phyloP scores from a whole-genome alignment of 176 grass and related monocot genomes.

The Oryza nivara region DNA sequence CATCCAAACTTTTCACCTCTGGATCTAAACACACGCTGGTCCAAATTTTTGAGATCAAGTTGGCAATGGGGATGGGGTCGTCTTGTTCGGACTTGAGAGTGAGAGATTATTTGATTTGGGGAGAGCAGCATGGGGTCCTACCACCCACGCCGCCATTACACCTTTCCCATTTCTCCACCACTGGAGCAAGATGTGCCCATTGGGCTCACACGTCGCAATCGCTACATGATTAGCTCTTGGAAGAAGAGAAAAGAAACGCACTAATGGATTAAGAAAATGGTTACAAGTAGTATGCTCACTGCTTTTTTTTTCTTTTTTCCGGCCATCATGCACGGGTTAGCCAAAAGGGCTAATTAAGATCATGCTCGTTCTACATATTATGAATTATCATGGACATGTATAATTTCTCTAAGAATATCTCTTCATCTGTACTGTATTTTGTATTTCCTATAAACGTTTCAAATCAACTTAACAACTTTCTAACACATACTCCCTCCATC shows the following conservation, averaged over 20 bases:
- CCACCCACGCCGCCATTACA: slow-evolving; percentile 23
- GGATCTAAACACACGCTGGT: neutral
- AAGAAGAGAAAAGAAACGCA: neutral
- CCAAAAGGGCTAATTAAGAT: no score
- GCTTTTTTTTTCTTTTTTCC: neutral
- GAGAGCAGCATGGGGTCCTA: neutral
- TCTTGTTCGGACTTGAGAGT: neutral
- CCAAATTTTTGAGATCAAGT: neutral
- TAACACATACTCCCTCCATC: no score
- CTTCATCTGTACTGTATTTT: no score
- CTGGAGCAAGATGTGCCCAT: neutral
- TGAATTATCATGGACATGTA: no score
- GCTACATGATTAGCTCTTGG: slow-evolving; percentile 42
- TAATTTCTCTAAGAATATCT: no score
- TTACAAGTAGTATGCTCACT: neutral
- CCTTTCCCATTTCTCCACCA: slow-evolving; percentile 28
- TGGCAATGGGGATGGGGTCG: neutral
- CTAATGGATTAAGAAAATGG: neutral
- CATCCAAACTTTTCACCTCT: no score
- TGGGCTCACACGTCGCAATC: slow-evolving; percentile 33
- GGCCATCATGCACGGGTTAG: neutral
- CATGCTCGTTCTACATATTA: no score
- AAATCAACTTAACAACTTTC: no score
- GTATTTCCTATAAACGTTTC: no score
- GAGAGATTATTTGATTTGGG: neutral